Percentiles rank a stretch among this genome's conserved stretches.
Evolutionary conservation across 495 filamentous ascomycete genomes (phyloP).

Genomic region (Penicillium odoratum): DNA sequence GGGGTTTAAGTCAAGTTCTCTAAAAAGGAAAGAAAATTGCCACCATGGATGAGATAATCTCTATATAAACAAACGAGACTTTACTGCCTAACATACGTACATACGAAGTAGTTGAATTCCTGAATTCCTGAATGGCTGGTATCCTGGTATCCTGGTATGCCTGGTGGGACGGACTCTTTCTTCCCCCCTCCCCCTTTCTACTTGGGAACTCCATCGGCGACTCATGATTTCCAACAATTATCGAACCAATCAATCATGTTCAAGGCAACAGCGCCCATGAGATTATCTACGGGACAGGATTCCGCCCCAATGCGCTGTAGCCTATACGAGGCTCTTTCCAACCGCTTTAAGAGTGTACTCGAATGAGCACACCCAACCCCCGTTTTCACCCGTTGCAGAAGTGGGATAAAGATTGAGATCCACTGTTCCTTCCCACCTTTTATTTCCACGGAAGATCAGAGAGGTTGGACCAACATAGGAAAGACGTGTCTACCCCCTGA

Average conservation of each 20-base stretch:
- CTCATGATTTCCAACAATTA: neutral
- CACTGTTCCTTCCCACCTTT: neutral
- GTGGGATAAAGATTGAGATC: neutral
- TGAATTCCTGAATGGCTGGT: slow-evolving; percentile 1
- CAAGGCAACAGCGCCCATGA: slow-evolving; percentile 5
- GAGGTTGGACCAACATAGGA: slow-evolving; percentile 5
- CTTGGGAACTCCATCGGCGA: neutral
- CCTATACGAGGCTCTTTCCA: neutral
- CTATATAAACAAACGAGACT: neutral
- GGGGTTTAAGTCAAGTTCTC: neutral
- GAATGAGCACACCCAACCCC: neutral
- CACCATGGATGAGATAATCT: neutral
- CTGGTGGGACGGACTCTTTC: neutral
- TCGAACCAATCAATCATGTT: neutral
- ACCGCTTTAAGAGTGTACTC: neutral
- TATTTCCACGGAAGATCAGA: neutral
- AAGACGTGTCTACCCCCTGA: neutral
- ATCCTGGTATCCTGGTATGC: neutral
- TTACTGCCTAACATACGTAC: neutral
- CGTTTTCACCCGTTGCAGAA: neutral
- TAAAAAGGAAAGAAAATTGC: neutral
- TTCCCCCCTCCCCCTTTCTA: slow-evolving; percentile 1
- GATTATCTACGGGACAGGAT: slow-evolving; percentile 2
- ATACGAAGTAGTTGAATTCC: neutral
- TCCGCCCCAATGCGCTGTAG: slow-evolving; percentile 1